Conservation (phyloP, 257 asterid genomes). For the Haberlea rhodopensis region DNA sequence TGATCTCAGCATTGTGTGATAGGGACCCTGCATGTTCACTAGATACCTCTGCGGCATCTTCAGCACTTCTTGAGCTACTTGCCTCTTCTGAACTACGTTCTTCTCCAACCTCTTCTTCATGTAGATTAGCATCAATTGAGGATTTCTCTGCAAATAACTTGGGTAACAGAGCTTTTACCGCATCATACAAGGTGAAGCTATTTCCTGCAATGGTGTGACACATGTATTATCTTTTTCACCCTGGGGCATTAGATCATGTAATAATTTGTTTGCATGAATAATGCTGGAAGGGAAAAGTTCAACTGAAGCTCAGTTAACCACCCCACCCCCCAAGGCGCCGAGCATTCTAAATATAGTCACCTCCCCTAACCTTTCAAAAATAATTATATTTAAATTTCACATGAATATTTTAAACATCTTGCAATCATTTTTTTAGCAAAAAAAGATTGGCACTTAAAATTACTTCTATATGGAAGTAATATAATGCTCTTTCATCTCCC, state of each 20-base stretch:
- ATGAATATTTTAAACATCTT: too few relatives aligned
- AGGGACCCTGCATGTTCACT: slow-evolving; percentile 27
- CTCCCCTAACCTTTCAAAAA: too few relatives aligned
- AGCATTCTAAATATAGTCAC: too few relatives aligned
- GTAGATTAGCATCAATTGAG: slow-evolving; percentile 14
- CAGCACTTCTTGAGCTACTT: slow-evolving; percentile 35
- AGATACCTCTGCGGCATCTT: slow-evolving; percentile 38
- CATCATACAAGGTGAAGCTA: slow-evolving; percentile 66
- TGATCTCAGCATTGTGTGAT: slow-evolving; percentile 49
- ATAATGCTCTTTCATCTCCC: too few relatives aligned
- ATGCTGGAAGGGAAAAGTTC: background rate
- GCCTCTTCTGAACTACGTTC: slow-evolving; percentile 42
- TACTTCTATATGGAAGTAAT: too few relatives aligned
- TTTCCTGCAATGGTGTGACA: slow-evolving; percentile 60
- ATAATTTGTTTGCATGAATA: background rate
- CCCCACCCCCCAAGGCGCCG: too few relatives aligned
- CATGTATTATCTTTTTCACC: too few relatives aligned
- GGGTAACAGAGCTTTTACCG: slow-evolving; percentile 61
- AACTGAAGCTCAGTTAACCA: background rate
- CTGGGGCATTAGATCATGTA: too few relatives aligned
- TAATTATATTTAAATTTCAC: too few relatives aligned
- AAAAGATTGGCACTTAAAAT: too few relatives aligned
- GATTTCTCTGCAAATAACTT: slow-evolving; percentile 54
- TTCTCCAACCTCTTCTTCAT: slow-evolving; percentile 38
- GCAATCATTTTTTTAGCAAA: too few relatives aligned